Evolutionary conservation across 1,139 yeast species (phyloP), one percentile per base, ranked within the genome.

Genomic region (Blastobotrys buckinghamii): DNA sequence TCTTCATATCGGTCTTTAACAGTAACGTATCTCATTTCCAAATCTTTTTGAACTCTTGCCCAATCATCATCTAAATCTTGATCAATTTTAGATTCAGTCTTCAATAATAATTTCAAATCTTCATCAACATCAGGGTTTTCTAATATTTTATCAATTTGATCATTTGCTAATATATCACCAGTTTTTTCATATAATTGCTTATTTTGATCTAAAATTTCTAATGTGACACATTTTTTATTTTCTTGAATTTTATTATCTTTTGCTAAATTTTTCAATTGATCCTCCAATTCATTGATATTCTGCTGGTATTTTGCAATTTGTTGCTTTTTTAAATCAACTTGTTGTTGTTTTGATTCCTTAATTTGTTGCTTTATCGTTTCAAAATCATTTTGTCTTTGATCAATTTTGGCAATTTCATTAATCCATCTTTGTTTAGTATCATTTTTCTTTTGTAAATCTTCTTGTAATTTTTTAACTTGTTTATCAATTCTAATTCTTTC

Each of bases 281-380:
- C 75, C 45, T 76, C 79, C 2, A 69, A 53, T 15, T 61, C 61
- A 7, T 63, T 62, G 17, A 67, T 51, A 47, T 62, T 65, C n/a
- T 57, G 47, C 47, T 55, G 59, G 34, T 50, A 42, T 15, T 54
- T 47, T 16, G 39, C 37, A 26, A 56, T 51, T 40, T 47, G 13
- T 17, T 49, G 41, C 39, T 50, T 48, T 22, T 56, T 39, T 22
- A 48, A 47, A 13, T 49, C 51, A 2, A 19, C 6, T 15, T 35
- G 6, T 20, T 55, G 37, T 38, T 45, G 50, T 9, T 35, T 13
- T 15, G 6, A 3, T 13, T 51, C 49, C 22, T 55, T 53, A 1
- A 49, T 44, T 10, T 34, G 20, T 32, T 42, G 37, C 17, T 46
- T 39, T n/a, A 43, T 33, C 9, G 30, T 29, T n/a, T 50, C 48